Percentiles rank a stretch among this genome's conserved stretches.
These are phyloP conservation scores for Suillus ampliporus DNA, from an alignment of 768 basidiomycete species.

Conservation along the genomic window DNA sequence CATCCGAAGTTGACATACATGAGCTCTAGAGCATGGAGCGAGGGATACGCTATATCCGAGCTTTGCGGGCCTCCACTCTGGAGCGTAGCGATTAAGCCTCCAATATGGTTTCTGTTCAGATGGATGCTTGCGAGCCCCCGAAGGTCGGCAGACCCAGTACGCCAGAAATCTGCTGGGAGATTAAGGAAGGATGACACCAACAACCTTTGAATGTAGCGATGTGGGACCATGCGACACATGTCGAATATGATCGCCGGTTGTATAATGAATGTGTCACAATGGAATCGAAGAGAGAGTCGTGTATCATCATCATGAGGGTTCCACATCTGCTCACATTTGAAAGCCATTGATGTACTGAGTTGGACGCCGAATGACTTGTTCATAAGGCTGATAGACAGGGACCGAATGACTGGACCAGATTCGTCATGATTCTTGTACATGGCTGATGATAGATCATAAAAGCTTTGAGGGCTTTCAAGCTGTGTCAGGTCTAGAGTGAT, in stretches of 20 bases:
- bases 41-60: not conserved
- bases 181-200: not conserved
- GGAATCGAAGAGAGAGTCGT: not conserved
- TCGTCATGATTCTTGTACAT: not conserved
- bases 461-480: not conserved
- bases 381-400: not conserved
- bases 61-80: not conserved
- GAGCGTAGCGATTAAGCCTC: not conserved
- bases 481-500: not conserved
- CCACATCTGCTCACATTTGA: not conserved
- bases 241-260: not conserved
- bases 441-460: not conserved
- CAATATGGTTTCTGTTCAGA: not conserved
- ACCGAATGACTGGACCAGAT: not conserved
- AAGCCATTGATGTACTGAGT: not conserved
- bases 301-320: not conserved
- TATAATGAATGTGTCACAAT: not conserved
- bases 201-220: not conserved
- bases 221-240: not conserved
- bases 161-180: not conserved
- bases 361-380: not conserved
- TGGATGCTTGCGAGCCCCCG: not conserved
- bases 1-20: not conserved
- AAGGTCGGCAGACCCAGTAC: not conserved
- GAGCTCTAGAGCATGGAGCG: not conserved